phyloP scores from a whole-genome alignment of 768 basidiomycete species.

The Leucosporidium yakuticum region DNA sequence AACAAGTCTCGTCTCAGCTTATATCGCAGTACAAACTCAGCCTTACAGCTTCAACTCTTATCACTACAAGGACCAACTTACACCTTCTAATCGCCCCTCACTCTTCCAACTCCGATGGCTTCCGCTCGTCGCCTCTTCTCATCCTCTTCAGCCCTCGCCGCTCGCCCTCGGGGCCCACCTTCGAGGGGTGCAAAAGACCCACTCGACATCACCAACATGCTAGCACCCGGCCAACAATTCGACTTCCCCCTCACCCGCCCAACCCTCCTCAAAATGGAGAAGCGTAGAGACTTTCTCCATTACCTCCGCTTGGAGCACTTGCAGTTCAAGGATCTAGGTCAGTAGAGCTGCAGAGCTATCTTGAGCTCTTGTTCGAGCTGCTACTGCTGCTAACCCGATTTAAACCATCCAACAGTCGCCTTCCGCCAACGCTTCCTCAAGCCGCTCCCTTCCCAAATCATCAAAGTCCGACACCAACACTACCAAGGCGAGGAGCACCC shows the following conservation, averaged over 20 bases:
- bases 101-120: background rate
- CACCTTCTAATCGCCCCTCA: background rate
- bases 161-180: background rate
- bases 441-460: slow-evolving; percentile 53
- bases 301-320: slow-evolving; percentile 79
- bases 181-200: slow-evolving; percentile 6
- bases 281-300: slow-evolving; percentile 66
- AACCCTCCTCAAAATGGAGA: slow-evolving; percentile 57
- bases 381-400: background rate
- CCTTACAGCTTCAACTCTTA: too few species aligned
- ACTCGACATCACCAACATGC: slow-evolving; percentile 19
- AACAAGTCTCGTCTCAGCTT: too few species aligned
- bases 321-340: slow-evolving; percentile 71
- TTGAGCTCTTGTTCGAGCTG: background rate
- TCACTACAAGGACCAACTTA: too few species aligned
- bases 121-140: slow-evolving; percentile 4
- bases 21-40: too few species aligned
- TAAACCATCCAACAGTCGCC: slow-evolving; percentile 44
- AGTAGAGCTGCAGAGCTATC: background rate
- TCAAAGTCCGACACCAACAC: slow-evolving; percentile 66
- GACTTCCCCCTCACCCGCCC: slow-evolving; percentile 28
- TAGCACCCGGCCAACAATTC: slow-evolving; percentile 5
- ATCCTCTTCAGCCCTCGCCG: background rate
- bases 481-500: slow-evolving; percentile 75
- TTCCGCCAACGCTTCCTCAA: slow-evolving; percentile 74